These are phyloP conservation scores for Arachis stenosperma DNA, from an alignment of 306 rosid genomes.

Conservation along the genomic window DNA sequence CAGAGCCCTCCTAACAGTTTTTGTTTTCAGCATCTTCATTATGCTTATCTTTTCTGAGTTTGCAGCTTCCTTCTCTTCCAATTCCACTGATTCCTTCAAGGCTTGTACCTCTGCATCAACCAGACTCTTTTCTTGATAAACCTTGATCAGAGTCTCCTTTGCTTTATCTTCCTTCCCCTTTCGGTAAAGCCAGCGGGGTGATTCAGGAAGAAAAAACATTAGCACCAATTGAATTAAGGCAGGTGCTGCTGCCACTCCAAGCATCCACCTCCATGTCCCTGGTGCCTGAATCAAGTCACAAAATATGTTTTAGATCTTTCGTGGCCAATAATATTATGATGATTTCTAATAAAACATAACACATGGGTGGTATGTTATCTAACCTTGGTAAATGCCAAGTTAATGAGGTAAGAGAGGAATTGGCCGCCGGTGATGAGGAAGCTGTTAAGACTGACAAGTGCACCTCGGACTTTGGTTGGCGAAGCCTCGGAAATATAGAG, in stretches of 20 bases:
- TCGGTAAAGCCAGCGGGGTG: slow-evolving; percentile 73
- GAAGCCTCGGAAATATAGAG: slow-evolving; percentile 72
- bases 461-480: slow-evolving; percentile 64
- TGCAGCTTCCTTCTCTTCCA: slow-evolving; percentile 40
- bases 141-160: slow-evolving; percentile 36
- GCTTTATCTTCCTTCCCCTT: slow-evolving; percentile 55
- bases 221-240: slow-evolving; percentile 49
- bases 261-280: slow-evolving; percentile 81
- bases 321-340: too few species aligned
- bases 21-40: slow-evolving; percentile 42
- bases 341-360: too few species aligned
- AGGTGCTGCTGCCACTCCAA: slow-evolving; percentile 70
- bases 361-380: not conserved
- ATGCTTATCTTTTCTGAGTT: slow-evolving; percentile 35
- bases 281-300: slow-evolving; percentile 43
- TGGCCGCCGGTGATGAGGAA: slow-evolving; percentile 78
- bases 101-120: slow-evolving; percentile 51
- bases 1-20: slow-evolving; percentile 58
- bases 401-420: slow-evolving; percentile 68
- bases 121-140: slow-evolving; percentile 45
- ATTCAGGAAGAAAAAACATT: slow-evolving; percentile 65
- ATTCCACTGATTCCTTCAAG: slow-evolving; percentile 50
- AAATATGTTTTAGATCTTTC: not conserved
- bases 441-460: slow-evolving; percentile 64
- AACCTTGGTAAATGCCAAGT: slow-evolving; percentile 66